These are phyloP conservation scores for Silene coronaria DNA, from an alignment of 179 eudicot species.

Conservation along the genomic window DNA sequence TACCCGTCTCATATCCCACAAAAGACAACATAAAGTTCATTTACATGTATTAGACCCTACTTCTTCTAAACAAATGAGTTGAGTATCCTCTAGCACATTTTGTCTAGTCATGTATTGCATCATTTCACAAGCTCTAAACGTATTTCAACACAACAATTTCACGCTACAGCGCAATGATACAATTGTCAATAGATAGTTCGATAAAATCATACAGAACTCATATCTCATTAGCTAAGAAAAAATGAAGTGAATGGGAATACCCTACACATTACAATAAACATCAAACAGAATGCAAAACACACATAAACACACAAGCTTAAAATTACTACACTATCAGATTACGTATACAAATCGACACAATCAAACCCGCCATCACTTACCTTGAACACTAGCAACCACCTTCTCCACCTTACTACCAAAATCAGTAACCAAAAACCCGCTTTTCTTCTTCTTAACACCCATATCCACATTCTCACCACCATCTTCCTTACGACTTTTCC, in stretches of 20 bases:
- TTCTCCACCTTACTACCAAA: constrained; percentile 30
- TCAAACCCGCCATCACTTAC: constrained; percentile 30
- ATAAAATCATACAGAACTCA: too few species aligned
- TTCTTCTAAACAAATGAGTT: background rate
- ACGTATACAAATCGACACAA: background rate
- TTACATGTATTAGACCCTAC: background rate
- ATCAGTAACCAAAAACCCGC: constrained; percentile 26
- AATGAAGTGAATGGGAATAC: too few species aligned
- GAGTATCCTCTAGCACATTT: background rate
- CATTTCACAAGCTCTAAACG: too few species aligned
- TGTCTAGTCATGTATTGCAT: background rate
- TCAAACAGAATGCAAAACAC: background rate
- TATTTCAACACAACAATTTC: too few species aligned
- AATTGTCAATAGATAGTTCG: background rate
- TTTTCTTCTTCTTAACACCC: constrained; percentile 44
- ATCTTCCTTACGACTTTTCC: background rate
- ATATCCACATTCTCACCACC: constrained; percentile 25
- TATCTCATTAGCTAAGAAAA: too few species aligned
- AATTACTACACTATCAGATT: background rate
- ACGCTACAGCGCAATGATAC: background rate
- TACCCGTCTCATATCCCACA: background rate
- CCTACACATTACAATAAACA: background rate
- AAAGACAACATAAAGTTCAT: background rate
- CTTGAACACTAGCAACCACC: constrained; percentile 25
- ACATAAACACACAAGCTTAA: too few species aligned